These are phyloP conservation scores for Colletotrichum liriopes DNA, from an alignment of 2,329 filamentous ascomycete genomes.

Conservation along the genomic window DNA sequence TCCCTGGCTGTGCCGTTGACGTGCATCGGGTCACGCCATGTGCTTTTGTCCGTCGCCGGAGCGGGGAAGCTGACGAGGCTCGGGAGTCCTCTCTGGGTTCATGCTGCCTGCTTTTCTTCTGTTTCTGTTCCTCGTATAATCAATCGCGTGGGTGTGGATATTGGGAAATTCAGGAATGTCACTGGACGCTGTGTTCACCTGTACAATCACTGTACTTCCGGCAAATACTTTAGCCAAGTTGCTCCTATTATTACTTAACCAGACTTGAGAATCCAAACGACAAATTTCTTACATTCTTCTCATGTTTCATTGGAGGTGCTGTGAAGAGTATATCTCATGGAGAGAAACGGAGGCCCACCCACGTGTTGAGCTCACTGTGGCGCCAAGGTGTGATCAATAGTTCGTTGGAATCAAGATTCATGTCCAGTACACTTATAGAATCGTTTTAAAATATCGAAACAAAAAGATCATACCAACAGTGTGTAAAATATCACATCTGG, in stretches of 20 bases:
- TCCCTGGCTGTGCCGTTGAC: conserved; percentile 3
- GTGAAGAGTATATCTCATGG: not conserved
- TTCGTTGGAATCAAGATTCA: too few relatives aligned
- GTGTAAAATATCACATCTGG: not conserved
- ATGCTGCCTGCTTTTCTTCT: not conserved
- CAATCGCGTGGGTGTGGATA: not conserved
- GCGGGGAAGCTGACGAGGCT: conserved; percentile 8
- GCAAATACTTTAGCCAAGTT: not conserved
- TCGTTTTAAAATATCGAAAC: not conserved
- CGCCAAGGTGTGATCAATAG: too few relatives aligned
- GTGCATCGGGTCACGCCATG: conserved; percentile 10
- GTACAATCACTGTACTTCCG: not conserved
- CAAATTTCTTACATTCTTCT: too few relatives aligned
- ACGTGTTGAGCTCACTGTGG: too few relatives aligned
- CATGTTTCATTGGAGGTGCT: not conserved
- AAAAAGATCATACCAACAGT: too few relatives aligned
- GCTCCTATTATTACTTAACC: not conserved
- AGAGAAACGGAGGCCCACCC: not conserved
- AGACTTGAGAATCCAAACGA: not conserved
- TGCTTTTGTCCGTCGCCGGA: not conserved
- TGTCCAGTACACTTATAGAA: too few relatives aligned
- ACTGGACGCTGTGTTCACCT: not conserved
- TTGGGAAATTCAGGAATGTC: not conserved
- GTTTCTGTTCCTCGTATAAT: too few relatives aligned
- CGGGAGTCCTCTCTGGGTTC: not conserved